Conservation (phyloP, 192 early-diverging fungal species). For the Coemansia sp. region DNA sequence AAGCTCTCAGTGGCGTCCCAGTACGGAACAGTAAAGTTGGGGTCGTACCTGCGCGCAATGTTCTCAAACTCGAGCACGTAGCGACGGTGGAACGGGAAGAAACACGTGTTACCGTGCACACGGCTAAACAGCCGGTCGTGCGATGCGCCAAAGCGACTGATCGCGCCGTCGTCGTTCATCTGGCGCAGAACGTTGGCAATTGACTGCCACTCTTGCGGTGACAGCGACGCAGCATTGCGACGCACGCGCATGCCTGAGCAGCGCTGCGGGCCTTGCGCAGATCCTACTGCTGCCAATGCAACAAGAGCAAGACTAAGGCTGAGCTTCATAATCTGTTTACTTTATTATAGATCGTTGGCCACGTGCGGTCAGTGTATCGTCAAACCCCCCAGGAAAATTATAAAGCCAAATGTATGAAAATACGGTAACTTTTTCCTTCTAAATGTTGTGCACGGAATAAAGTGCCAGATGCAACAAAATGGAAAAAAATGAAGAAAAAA, state of each 20-base stretch:
- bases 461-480: background rate
- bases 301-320: conserved; percentile 30
- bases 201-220: conserved; percentile 43
- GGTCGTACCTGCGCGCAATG: conserved; percentile 36
- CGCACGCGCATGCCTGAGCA: conserved; percentile 40
- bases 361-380: background rate
- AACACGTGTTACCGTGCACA: conserved; percentile 48
- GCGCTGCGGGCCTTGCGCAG: conserved; percentile 25
- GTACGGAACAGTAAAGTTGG: conserved; percentile 51
- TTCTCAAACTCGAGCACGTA: conserved; percentile 52
- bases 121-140: conserved; percentile 45
- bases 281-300: conserved; percentile 26
- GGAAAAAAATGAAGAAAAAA: background rate
- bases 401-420: background rate
- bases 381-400: background rate
- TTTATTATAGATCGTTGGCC: background rate
- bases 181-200: conserved; percentile 33
- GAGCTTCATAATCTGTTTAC: conserved; percentile 26
- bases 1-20: conserved; percentile 52
- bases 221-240: conserved; percentile 44
- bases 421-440: background rate
- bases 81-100: conserved; percentile 57
- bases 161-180: conserved; percentile 46
- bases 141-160: conserved; percentile 30
- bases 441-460: background rate